Base-by-base conservation (phyloP, 371 early-diverging fungal genomes). In the Rhizopus microsporus region DNA sequence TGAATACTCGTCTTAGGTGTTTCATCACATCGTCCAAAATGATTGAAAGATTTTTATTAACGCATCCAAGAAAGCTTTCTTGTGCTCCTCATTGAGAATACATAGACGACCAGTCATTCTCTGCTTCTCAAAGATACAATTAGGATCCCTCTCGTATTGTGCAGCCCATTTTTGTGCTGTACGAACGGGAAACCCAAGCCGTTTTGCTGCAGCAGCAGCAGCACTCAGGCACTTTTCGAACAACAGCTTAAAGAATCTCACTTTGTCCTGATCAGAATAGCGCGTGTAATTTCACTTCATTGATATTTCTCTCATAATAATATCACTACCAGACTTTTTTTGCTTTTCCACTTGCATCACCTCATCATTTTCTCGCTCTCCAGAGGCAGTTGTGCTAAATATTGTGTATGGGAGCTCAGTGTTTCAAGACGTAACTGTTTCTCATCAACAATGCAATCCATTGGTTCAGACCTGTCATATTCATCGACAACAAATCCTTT, bases 381-480 rank as follows among this genome's bases (percentile, higher is more conserved):
- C 23, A 4, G 30, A 32, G 30, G 37, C 46, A 38, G 15, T n/a
- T 37, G 29, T 45, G 51, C 29, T 17, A 52, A 45, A 46, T 47
- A 54, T 37, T 59, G 23, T 23, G 23, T 23, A 23, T 23, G 23
- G 2, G 23, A 23, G 23, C 23, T 23, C 23, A 23, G 2, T 2
- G 2, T 23, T 23, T 23, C 23, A 23, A 23, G 23, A 23, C 23
- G 16, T 50, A 32, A 57, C 34, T 57, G 58, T 37, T 56, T 39
- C 48, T 58, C 51, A 40, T 59, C 59, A 56, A 51, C 52, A 51
- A 63, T 58, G 51, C 53, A 62, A 57, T 57, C 54, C 55, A 60
- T 60, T 5, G 49, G 60, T 45, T 60, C 54, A 7, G 49, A 40
- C 8, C 50, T 49, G 33, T 40, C 40, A 54, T 23, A 16, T n/a